Conservation (phyloP, 1,284 basidiomycete genomes). For the Pseudozyma thailandica region DNA sequence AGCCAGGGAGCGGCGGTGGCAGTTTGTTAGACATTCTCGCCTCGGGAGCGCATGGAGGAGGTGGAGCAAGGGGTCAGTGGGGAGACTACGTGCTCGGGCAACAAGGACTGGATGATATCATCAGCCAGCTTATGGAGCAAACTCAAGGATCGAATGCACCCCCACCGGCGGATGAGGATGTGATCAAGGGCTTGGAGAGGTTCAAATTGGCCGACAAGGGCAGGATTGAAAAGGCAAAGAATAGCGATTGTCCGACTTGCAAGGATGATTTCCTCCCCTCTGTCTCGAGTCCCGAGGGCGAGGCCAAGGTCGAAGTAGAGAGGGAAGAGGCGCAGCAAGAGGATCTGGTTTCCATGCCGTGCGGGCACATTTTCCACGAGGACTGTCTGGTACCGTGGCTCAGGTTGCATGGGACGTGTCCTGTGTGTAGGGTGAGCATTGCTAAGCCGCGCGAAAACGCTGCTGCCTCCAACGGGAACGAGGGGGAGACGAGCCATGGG, state of each 20-base stretch:
- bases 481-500: not conserved
- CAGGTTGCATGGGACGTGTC: constrained; percentile 54
- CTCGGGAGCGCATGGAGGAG: constrained; percentile 27
- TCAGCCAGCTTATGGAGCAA: constrained; percentile 63
- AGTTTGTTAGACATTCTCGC: constrained; percentile 48
- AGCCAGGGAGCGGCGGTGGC: constrained; percentile 25
- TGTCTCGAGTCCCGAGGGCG: not conserved
- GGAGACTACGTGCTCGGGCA: constrained; percentile 61
- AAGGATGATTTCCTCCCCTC: constrained; percentile 55
- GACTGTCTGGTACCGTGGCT: constrained; percentile 63
- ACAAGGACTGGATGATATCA: constrained; percentile 60
- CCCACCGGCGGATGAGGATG: constrained; percentile 54
- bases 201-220: constrained; percentile 37
- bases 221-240: constrained; percentile 44
- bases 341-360: constrained; percentile 56
- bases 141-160: constrained; percentile 53
- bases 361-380: constrained; percentile 57
- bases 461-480: not conserved
- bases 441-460: constrained; percentile 25
- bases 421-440: constrained; percentile 57
- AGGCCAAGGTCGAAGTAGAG: constrained; percentile 1
- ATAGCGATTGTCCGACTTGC: constrained; percentile 61
- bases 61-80: constrained; percentile 40
- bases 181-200: constrained; percentile 51
- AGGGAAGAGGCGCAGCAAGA: constrained; percentile 48